Conservation (phyloP, 2,329 filamentous ascomycete genomes). For the Xylariomycetidae sp. region DNA sequence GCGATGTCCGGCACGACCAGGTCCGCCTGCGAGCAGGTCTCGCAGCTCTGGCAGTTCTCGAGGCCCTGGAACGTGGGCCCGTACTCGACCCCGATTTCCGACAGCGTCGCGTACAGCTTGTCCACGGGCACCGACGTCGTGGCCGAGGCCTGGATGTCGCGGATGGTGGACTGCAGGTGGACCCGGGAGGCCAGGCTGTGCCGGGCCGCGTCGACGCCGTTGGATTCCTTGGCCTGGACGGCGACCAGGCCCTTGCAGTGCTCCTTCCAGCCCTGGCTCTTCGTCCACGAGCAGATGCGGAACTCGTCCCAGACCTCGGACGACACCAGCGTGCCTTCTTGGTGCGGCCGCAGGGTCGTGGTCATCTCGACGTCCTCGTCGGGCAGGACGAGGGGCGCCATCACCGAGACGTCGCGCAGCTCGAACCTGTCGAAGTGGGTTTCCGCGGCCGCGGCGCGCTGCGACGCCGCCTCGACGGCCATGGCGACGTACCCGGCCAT, state of each 20-base stretch:
- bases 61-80: conserved; percentile 47
- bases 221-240: conserved; percentile 29
- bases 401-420: conserved; percentile 40
- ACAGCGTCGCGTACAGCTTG: conserved; percentile 40
- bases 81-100: conserved; percentile 42
- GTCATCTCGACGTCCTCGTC: conserved; percentile 46
- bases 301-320: conserved; percentile 51
- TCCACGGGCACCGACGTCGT: conserved; percentile 24
- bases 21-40: conserved; percentile 27
- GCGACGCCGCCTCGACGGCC: conserved; percentile 40
- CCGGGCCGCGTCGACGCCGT: conserved; percentile 35
- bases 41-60: conserved; percentile 35
- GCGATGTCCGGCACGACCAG: conserved; percentile 30
- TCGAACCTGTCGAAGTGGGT: conserved; percentile 36
- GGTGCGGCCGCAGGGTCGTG: conserved; percentile 37
- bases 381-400: conserved; percentile 39
- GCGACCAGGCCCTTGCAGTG: conserved; percentile 50
- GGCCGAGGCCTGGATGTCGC: conserved; percentile 22
- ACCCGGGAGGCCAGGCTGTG: conserved; percentile 22
- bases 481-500: conserved; percentile 47
- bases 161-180: conserved; percentile 25
- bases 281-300: conserved; percentile 47
- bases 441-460: conserved; percentile 25
- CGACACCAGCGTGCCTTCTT: conserved; percentile 33
- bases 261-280: conserved; percentile 48